Evolutionary conservation across 805 yeast species (phyloP).

Genomic region (Nakazawaea laoshanensis): DNA sequence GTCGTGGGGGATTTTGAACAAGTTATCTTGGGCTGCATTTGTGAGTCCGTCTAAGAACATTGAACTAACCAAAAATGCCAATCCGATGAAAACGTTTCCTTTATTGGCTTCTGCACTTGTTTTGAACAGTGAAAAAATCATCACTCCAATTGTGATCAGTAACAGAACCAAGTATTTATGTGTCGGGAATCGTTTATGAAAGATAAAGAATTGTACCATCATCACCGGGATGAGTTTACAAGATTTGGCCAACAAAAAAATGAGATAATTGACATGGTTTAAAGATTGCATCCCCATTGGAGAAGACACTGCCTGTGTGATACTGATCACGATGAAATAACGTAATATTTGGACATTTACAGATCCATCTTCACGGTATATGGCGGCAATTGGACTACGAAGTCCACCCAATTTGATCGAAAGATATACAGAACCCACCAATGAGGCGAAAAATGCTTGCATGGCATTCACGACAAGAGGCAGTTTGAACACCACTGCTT

Average conservation of each 20-base stretch:
- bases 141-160: slow-evolving; percentile 78
- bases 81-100: slow-evolving; percentile 45
- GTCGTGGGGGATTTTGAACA: slow-evolving; percentile 39
- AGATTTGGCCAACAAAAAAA: slow-evolving; percentile 80
- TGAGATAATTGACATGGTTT: slow-evolving; percentile 77
- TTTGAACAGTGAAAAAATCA: slow-evolving; percentile 47
- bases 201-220: slow-evolving; percentile 66
- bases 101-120: slow-evolving; percentile 24
- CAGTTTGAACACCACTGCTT: slow-evolving; percentile 50
- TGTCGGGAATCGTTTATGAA: slow-evolving; percentile 61
- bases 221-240: slow-evolving; percentile 95
- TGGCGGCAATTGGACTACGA: slow-evolving; percentile 23
- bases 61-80: slow-evolving; percentile 47
- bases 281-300: slow-evolving; percentile 78
- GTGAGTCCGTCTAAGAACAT: slow-evolving; percentile 86
- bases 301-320: slow-evolving; percentile 72
- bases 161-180: slow-evolving; percentile 75
- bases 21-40: slow-evolving; percentile 85
- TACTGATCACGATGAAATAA: slow-evolving; percentile 45
- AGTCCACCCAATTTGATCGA: slow-evolving; percentile 21
- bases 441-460: slow-evolving; percentile 67
- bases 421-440: slow-evolving; percentile 59
- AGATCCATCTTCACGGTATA: slow-evolving; percentile 17
- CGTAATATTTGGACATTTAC: slow-evolving; percentile 22
- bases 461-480: slow-evolving; percentile 71